These are phyloP conservation scores for Plasmodium vinckei DNA, from an alignment of 169 alveolate species.

Conservation along the genomic window DNA sequence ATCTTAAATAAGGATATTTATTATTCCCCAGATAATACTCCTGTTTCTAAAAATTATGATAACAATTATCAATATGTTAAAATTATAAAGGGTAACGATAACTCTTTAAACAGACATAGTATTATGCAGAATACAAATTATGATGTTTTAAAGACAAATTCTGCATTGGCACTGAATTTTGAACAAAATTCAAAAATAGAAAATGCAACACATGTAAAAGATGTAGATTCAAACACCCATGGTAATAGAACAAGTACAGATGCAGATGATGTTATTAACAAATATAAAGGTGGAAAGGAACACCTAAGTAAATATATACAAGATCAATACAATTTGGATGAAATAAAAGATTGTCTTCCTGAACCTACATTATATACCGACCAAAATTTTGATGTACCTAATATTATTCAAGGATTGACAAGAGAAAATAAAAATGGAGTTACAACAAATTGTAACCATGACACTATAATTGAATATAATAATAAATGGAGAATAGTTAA, in stretches of 20 bases:
- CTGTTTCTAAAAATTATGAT: too few species aligned
- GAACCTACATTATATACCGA: conserved; percentile 42
- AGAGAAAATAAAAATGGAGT: conserved; percentile 50
- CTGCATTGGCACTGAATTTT: too few species aligned
- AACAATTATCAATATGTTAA: too few species aligned
- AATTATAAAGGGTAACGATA: too few species aligned
- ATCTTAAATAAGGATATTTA: too few species aligned
- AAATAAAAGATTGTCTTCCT: conserved; percentile 54
- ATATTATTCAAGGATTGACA: conserved; percentile 65
- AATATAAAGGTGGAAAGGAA: conserved; percentile 15
- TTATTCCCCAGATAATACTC: too few species aligned
- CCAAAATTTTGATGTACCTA: conserved; percentile 45
- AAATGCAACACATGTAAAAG: background rate
- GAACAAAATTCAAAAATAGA: background rate
- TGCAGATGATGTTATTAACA: background rate
- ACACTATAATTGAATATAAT: conserved; percentile 71
- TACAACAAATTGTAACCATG: conserved; percentile 65
- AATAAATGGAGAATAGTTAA: conserved; percentile 71
- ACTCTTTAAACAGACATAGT: too few species aligned
- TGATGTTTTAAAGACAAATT: too few species aligned
- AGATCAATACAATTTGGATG: conserved; percentile 21
- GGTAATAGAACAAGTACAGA: background rate
- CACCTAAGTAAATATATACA: conserved; percentile 30
- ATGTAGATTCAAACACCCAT: background rate
- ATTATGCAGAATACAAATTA: too few species aligned